Conservation (phyloP, 78 protist species). For the Dictyostelium capitatum region DNA sequence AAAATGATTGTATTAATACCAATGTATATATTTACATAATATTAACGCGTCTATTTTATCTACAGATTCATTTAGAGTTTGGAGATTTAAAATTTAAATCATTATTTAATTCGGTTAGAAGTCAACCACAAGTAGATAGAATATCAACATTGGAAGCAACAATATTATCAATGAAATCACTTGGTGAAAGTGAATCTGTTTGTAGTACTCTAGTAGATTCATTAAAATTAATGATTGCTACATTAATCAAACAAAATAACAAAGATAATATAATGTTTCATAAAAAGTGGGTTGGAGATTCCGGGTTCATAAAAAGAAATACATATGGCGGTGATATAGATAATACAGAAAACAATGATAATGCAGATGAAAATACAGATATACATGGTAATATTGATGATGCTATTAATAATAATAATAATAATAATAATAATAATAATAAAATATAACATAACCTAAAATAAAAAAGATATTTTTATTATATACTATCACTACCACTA, state of each 20-base stretch:
- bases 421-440: neutral
- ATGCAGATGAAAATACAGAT: neutral
- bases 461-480: too few species aligned
- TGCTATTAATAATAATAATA: neutral
- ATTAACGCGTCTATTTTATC: too few species aligned
- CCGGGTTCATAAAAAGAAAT: neutral
- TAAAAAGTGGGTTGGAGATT: slow-evolving; percentile 58
- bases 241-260: neutral
- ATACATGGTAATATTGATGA: neutral
- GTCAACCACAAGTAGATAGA: slow-evolving; percentile 76
- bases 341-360: neutral
- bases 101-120: slow-evolving; percentile 61
- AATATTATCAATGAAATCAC: slow-evolving; percentile 30
- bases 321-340: neutral
- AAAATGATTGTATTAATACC: neutral
- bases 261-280: neutral
- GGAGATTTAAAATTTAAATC: slow-evolving; percentile 50
- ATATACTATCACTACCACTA: too few species aligned
- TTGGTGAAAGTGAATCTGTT: slow-evolving; percentile 34
- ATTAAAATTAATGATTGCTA: slow-evolving; percentile 2
- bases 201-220: neutral
- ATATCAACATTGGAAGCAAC: slow-evolving; percentile 73
- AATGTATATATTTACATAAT: neutral
- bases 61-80: slow-evolving; percentile 56
- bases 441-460: neutral